These are phyloP conservation scores for Neopestalotiopsis sp. DNA, from an alignment of 2,329 filamentous ascomycete species.

Conservation along the genomic window DNA sequence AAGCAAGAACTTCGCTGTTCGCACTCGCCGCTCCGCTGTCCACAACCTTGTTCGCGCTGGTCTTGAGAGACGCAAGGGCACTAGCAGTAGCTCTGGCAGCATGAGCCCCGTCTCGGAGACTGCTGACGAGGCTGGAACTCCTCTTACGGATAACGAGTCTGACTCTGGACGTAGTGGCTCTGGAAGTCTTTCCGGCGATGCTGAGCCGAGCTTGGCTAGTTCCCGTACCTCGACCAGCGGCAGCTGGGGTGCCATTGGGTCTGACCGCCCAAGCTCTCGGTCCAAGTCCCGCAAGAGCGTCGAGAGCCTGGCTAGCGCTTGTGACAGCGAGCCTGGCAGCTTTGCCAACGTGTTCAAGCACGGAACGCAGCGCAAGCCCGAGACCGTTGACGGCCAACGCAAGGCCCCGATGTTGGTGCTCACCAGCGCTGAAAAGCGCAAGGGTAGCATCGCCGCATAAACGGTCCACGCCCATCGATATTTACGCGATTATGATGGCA, in stretches of 20 bases:
- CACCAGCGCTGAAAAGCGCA: conserved; percentile 89
- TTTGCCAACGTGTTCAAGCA: conserved; percentile 73
- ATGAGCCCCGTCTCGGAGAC: conserved; percentile 91
- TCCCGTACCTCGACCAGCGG: conserved; percentile 78
- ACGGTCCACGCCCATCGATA: neutral
- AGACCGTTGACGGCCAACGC: conserved; percentile 68
- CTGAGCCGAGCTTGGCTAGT: conserved; percentile 71
- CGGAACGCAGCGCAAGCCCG: conserved; percentile 58
- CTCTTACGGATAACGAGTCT: conserved; percentile 76
- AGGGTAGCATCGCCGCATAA: conserved; percentile 54
- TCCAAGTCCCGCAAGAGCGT: conserved; percentile 68
- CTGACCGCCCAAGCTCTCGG: conserved; percentile 77
- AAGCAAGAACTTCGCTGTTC: conserved; percentile 95
- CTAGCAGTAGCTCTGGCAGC: conserved; percentile 73
- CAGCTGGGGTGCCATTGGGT: conserved; percentile 81
- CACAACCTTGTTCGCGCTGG: conserved; percentile 91
- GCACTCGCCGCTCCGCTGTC: conserved; percentile 89
- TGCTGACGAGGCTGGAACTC: conserved; percentile 69
- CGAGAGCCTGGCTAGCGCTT: conserved; percentile 70
- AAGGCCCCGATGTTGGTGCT: conserved; percentile 87
- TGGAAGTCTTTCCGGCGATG: conserved; percentile 79
- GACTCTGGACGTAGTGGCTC: conserved; percentile 76
- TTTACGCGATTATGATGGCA: conserved; percentile 33
- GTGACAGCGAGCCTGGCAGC: conserved; percentile 62
- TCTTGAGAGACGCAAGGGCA: conserved; percentile 81